Base-by-base conservation (phyloP, 1,284 basidiomycete species). In the Ustilago shanxiensis region DNA sequence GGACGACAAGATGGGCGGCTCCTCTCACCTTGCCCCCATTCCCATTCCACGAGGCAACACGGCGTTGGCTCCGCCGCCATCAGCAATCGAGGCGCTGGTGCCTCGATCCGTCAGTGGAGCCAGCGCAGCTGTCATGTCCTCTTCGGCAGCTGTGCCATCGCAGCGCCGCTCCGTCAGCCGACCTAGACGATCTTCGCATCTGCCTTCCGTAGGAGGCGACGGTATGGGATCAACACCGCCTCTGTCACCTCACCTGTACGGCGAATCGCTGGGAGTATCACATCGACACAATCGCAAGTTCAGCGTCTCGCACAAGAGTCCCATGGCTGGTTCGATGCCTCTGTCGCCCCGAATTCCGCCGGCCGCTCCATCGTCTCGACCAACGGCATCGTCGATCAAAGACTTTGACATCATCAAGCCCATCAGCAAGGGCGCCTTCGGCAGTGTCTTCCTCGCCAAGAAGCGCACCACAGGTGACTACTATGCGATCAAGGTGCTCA, bases 401-500 rank as follows among this genome's bases (percentile, higher is more conserved):
- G 97, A 99, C 87, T 99, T 99, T 83, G 95, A 98, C 86, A 92
- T 99, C 83, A 95, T 99, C 88, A 99, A 99, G 87, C 97, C 97
- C 2, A 99, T 99, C 87, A 95, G 94, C 87, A 98, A 99, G 85
- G 97, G 97, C 60, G 97, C 97, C 1, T 99, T 79, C 58, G 97
- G 97, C 14, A 96, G 95, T 16, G 97, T 99, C 54, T 99, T 97
- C 87, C 89, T 99, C 41, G 94, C 97, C 35, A 97, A 96, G 88
- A 99, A 99, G 89, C 95, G 95, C 80, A 93, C 91, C 5, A 99
- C 97, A 0, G 97, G 97, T 60, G 97, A 99, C 87, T 98, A 98
- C 87, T 99, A 93, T 88, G 97, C 97, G 29, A 97, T 99, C 91
- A 99, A 99, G 88, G 95, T 98, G 35, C 88, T 99, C 80, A 98